phyloP scores from a whole-genome alignment of 2,329 filamentous ascomycete genomes.

The Neonectria sp. region DNA sequence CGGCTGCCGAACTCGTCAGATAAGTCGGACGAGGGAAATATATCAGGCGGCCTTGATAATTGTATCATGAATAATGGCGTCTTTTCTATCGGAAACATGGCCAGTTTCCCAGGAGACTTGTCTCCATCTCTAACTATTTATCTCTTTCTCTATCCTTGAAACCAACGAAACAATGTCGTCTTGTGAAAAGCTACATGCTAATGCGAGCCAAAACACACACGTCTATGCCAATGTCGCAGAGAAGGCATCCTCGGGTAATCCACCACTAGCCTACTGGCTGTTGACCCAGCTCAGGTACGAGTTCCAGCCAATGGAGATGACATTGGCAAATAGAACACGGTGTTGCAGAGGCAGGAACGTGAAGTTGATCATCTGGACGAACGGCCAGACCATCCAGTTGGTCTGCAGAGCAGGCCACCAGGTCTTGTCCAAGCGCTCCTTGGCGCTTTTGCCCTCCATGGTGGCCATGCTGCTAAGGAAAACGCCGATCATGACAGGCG shows the following conservation, averaged over 20 bases:
- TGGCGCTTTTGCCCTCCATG: constrained; percentile 75
- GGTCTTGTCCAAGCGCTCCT: constrained; percentile 79
- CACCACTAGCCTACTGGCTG: constrained; percentile 54
- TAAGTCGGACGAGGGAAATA: constrained; percentile 28
- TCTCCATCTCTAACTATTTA: constrained; percentile 18
- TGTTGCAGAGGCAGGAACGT: constrained; percentile 87
- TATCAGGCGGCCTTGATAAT: constrained; percentile 27
- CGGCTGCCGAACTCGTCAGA: constrained; percentile 32
- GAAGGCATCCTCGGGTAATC: constrained; percentile 3
- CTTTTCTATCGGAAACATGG: constrained; percentile 34
- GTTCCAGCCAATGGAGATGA: constrained; percentile 80
- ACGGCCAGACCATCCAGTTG: constrained; percentile 92
- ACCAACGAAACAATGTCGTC: constrained; percentile 20
- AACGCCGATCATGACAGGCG: constrained; percentile 84
- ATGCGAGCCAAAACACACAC: constrained; percentile 27
- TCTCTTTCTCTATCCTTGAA: constrained; percentile 27
- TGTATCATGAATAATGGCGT: constrained; percentile 32
- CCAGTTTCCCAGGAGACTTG: constrained; percentile 20
- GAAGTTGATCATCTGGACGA: constrained; percentile 90
- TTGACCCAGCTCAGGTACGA: constrained; percentile 76
- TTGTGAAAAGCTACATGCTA: constrained; percentile 21
- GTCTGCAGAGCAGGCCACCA: constrained; percentile 82
- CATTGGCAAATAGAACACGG: constrained; percentile 88
- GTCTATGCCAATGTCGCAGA: constrained; percentile 38
- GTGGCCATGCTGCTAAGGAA: constrained; percentile 90